Conservation (phyloP, 371 early-diverging fungal genomes). For the Gilbertella persicaria region DNA sequence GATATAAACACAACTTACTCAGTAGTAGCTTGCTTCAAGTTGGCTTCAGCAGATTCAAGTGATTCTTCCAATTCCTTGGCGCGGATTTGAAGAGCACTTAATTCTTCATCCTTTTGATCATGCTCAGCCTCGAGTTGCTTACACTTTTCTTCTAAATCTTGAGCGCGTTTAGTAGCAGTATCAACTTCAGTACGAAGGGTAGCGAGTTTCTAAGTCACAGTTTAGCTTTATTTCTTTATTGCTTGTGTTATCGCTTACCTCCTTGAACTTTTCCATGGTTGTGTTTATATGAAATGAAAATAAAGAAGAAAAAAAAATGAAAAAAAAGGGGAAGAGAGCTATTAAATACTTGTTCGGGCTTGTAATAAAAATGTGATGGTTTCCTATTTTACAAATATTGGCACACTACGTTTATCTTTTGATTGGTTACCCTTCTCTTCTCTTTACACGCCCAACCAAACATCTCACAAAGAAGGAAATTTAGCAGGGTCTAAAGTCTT, state of each 20-base stretch:
- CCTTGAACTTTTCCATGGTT: slow-evolving; percentile 39
- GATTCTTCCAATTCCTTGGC: slow-evolving; percentile 65
- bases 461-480: no score
- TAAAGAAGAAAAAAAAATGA: slow-evolving; percentile 8
- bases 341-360: slow-evolving; percentile 4
- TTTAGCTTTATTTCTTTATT: not conserved
- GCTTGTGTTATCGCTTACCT: slow-evolving; percentile 15
- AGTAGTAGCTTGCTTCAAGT: slow-evolving; percentile 62
- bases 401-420: slow-evolving; percentile 6
- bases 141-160: slow-evolving; percentile 59
- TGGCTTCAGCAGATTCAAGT: slow-evolving; percentile 64
- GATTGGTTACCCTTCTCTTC: not conserved
- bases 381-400: slow-evolving; percentile 9
- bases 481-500: no score
- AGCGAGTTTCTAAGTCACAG: slow-evolving; percentile 61
- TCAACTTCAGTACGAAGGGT: slow-evolving; percentile 72
- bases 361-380: slow-evolving; percentile 22
- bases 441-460: not conserved
- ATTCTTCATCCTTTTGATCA: slow-evolving; percentile 67
- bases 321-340: slow-evolving; percentile 6
- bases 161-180: slow-evolving; percentile 64
- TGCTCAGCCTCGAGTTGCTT: slow-evolving; percentile 59
- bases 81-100: slow-evolving; percentile 63
- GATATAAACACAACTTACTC: slow-evolving; percentile 54
- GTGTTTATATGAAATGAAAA: slow-evolving; percentile 5